These are phyloP conservation scores for Hypoxylon sp. DNA, from an alignment of 2,329 filamentous ascomycete genomes.

Conservation along the genomic window DNA sequence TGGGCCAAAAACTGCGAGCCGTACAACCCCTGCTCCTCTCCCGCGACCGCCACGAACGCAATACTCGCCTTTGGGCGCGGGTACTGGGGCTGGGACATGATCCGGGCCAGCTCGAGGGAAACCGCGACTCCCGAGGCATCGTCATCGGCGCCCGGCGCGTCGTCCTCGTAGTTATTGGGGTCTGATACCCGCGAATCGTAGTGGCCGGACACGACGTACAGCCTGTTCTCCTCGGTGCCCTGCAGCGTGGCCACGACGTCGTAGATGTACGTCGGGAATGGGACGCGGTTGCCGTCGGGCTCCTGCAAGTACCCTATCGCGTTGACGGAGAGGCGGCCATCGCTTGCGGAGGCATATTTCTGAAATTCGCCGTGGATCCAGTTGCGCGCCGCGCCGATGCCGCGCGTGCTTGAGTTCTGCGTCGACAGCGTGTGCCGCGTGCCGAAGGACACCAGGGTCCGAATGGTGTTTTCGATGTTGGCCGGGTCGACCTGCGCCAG, in stretches of 20 bases:
- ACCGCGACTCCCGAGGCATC: conserved; percentile 70
- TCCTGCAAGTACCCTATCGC: conserved; percentile 67
- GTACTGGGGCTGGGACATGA: conserved; percentile 62
- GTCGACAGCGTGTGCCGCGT: conserved; percentile 70
- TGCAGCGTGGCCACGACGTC: conserved; percentile 68
- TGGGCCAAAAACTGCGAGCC: conserved; percentile 67
- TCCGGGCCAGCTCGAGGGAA: conserved; percentile 68
- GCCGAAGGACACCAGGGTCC: conserved; percentile 69
- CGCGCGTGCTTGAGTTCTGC: conserved; percentile 65
- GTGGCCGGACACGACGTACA: conserved; percentile 69
- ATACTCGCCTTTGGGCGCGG: conserved; percentile 64
- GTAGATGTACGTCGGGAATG: conserved; percentile 66
- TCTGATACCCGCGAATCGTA: conserved; percentile 69
- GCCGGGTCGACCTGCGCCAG: conserved; percentile 55
- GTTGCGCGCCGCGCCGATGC: conserved; percentile 70
- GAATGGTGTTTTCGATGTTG: conserved; percentile 65
- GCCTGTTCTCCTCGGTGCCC: conserved; percentile 61
- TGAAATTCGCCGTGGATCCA: conserved; percentile 68
- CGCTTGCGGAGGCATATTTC: conserved; percentile 62
- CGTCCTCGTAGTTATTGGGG: conserved; percentile 64
- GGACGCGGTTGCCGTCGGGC: conserved; percentile 60
- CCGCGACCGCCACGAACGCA: conserved; percentile 69
- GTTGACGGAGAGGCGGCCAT: conserved; percentile 66
- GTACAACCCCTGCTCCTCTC: conserved; percentile 70
- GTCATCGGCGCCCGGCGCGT: conserved; percentile 71